A percentile compares a stretch with the other conserved stretches of the same genome.
Evolutionary conservation across 345 rosid genomes (phyloP).

Genomic region (Geranium brycei): DNA sequence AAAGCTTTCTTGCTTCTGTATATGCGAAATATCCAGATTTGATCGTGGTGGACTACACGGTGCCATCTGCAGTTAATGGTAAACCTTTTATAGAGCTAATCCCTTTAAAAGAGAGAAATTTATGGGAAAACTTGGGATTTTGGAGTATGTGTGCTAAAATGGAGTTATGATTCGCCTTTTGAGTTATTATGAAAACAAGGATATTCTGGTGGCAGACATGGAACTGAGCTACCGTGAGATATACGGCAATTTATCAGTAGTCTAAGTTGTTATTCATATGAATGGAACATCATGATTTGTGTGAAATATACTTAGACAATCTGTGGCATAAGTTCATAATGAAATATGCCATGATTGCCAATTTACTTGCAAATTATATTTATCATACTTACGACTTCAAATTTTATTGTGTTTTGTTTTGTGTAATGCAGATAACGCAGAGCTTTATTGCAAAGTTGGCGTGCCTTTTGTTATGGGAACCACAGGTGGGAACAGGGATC

Average conservation of each 20-base stretch:
- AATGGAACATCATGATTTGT: too few relatives aligned
- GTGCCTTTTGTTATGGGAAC: slow-evolving; percentile 98
- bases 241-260: too few relatives aligned
- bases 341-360: too few relatives aligned
- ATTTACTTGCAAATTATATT: too few relatives aligned
- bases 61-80: slow-evolving; percentile 86
- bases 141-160: not conserved
- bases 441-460: slow-evolving; percentile 74
- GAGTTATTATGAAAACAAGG: too few relatives aligned
- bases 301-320: too few relatives aligned
- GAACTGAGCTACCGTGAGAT: too few relatives aligned
- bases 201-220: too few relatives aligned
- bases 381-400: too few relatives aligned
- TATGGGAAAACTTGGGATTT: not conserved
- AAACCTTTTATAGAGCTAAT: not conserved
- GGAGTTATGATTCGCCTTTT: not conserved
- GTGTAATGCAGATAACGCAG: slow-evolving; percentile 50
- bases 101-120: not conserved
- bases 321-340: too few relatives aligned
- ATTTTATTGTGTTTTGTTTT: slow-evolving; percentile 1
- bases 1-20: slow-evolving; percentile 45
- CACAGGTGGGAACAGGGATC: slow-evolving; percentile 79
- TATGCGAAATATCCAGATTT: slow-evolving; percentile 54
- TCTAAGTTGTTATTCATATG: too few relatives aligned
- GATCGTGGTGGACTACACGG: slow-evolving; percentile 73